Evolutionary conservation across 1,284 basidiomycete species (phyloP), one percentile per base, ranked within the genome.

Genomic region (Melampsora americana): DNA sequence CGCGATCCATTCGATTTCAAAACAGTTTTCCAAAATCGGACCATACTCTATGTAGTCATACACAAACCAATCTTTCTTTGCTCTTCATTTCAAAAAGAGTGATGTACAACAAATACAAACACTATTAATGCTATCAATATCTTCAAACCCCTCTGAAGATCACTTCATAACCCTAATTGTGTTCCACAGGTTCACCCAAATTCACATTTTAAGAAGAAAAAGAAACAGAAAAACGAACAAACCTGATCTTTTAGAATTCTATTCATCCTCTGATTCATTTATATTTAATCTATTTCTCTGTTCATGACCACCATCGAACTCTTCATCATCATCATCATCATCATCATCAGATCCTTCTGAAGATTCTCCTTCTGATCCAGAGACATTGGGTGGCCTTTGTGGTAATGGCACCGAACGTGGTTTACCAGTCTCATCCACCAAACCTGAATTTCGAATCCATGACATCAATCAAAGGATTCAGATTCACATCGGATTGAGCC

Each of bases 341-440:
- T 42, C 64, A 23, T 56, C 39, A 48, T 59, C 68, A 46, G 50
- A 59, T 39, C 18, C 56, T 11, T 44, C 44, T 12, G 16, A 28
- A 5, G 66, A 32, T n/a, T 18, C 32, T 39, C 59, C 56, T 48
- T 77, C 59, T 35, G 67, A 69, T 12, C 48, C 46, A 12, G 67
- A 66, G 20, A 60, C 59, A 32, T 77, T 69, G 2, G 74, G 60
- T 11, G 74, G 74, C n/a, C 74, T 23, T 66, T 77, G 74, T 35
- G 74, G 74, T 28, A 77, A 48, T 5, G 74, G 74, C n/a, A 65
- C 61, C 20, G 32, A 44, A 20, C 74, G 46, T 42, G 74, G 74
- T 30, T 77, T 77, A 16, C 74, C 74, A 59, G 69, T 66, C 44
- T 69, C 74, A 42, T 77, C 74, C 42, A 77, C 74, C 39, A 77